A percentile compares a stretch with the other conserved stretches of the same genome.
phyloP scores from a whole-genome alignment of 2,329 filamentous ascomycete genomes.

The Pseudocercospora musae region DNA sequence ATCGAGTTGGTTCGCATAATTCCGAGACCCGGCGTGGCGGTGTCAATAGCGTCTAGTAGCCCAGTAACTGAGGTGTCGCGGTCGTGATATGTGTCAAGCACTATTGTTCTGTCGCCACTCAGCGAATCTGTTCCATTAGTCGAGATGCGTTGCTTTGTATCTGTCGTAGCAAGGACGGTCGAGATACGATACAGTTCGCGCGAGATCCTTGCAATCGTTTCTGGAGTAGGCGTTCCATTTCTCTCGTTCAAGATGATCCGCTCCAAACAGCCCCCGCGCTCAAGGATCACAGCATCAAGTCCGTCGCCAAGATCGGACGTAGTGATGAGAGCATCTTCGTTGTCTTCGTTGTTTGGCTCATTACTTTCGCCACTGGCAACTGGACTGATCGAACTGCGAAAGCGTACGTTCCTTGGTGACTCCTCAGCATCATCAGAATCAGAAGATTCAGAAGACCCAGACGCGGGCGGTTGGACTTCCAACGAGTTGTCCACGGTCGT shows the following conservation, averaged over 20 bases:
- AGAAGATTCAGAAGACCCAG: not conserved
- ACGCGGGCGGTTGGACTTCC: not conserved
- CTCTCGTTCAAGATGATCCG: conserved; percentile 40
- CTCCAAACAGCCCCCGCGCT: conserved; percentile 40
- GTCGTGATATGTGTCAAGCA: conserved; percentile 33
- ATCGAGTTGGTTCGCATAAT: conserved; percentile 32
- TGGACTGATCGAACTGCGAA: not conserved
- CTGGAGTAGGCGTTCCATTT: conserved; percentile 18
- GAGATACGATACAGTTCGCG: conserved; percentile 28
- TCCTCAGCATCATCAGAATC: not conserved
- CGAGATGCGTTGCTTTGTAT: not conserved
- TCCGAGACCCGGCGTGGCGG: conserved; percentile 25
- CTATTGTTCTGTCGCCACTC: conserved; percentile 13
- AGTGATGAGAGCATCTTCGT: conserved; percentile 9
- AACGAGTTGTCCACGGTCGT: not conserved
- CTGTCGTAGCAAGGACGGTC: conserved; percentile 17
- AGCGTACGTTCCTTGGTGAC: not conserved
- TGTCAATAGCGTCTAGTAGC: conserved; percentile 37
- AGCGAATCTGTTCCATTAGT: conserved; percentile 19
- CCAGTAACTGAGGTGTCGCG: conserved; percentile 35
- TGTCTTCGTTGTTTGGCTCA: not conserved
- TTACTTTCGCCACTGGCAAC: not conserved
- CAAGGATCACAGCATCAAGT: conserved; percentile 42
- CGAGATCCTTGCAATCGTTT: conserved; percentile 27
- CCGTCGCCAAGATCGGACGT: conserved; percentile 36